Conservation (phyloP, 495 filamentous ascomycete species). For the Xylaria intraflava region DNA sequence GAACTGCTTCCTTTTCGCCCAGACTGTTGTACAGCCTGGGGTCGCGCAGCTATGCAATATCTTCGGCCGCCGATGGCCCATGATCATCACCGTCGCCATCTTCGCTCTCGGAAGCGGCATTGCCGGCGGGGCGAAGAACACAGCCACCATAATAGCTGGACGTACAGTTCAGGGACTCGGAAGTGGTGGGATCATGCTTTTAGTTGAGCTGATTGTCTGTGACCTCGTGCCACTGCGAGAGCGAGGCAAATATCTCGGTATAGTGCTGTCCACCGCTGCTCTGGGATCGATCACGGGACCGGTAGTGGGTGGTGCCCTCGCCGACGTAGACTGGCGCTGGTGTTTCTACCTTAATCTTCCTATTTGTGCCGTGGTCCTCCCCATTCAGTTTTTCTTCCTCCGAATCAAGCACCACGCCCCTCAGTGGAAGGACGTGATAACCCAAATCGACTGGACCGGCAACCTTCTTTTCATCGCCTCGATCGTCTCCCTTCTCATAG, state of each 20-base stretch:
- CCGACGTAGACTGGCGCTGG: constrained; percentile 21
- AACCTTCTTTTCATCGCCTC: constrained; percentile 6
- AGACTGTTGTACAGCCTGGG: constrained; percentile 26
- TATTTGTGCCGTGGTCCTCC: neutral
- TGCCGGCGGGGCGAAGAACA: constrained; percentile 25
- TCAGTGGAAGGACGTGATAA: neutral
- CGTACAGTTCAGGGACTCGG: constrained; percentile 69
- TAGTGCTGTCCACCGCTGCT: constrained; percentile 56
- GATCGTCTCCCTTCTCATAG: constrained; percentile 5
- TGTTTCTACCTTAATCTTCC: constrained; percentile 14
- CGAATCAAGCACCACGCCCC: constrained; percentile 9
- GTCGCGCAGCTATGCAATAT: constrained; percentile 32
- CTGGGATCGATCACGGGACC: constrained; percentile 60
- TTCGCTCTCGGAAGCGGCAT: constrained; percentile 39
- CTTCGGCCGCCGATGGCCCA: constrained; percentile 35
- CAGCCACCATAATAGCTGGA: constrained; percentile 59
- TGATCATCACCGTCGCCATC: constrained; percentile 30
- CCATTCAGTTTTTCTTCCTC: constrained; percentile 1
- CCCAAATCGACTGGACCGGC: constrained; percentile 1
- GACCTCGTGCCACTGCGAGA: constrained; percentile 60
- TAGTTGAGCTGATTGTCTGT: constrained; percentile 62
- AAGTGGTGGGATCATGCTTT: constrained; percentile 64
- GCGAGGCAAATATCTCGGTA: constrained; percentile 49
- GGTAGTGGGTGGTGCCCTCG: constrained; percentile 63
- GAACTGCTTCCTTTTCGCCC: constrained; percentile 31